Evolutionary conservation across 78 protist species (phyloP).

Genomic region (Dictyostelium intermedium): DNA sequence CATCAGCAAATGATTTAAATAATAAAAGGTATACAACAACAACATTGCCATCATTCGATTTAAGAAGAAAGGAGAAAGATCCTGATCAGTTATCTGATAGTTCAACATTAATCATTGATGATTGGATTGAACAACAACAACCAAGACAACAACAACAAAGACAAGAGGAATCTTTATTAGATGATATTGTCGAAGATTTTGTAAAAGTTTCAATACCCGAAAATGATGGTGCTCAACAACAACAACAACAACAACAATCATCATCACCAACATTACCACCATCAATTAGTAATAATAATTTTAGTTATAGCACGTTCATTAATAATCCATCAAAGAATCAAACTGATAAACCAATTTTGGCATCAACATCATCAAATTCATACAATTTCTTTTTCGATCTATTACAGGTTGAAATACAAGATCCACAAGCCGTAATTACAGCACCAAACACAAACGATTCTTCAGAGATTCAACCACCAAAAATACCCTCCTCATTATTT

Average conservation of each 20-base stretch:
- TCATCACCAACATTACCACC: constrained; percentile 10
- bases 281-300: background rate
- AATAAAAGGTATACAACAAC: background rate
- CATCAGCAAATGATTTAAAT: background rate
- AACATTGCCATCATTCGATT: background rate
- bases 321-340: background rate
- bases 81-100: background rate
- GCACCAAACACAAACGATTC: background rate
- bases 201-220: background rate
- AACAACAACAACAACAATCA: background rate
- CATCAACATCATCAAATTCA: constrained; percentile 25
- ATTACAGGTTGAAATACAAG: background rate
- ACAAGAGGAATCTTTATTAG: background rate
- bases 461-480: background rate
- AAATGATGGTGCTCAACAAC: background rate
- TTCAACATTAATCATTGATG: background rate
- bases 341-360: constrained; percentile 8
- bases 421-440: background rate
- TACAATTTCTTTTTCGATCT: constrained; percentile 26
- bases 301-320: background rate
- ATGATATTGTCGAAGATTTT: background rate
- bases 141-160: background rate
- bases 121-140: background rate
- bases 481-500: background rate
- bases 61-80: background rate